Base-by-base conservation (phyloP, 257 asterid genomes). In the Henckelia pumila region DNA sequence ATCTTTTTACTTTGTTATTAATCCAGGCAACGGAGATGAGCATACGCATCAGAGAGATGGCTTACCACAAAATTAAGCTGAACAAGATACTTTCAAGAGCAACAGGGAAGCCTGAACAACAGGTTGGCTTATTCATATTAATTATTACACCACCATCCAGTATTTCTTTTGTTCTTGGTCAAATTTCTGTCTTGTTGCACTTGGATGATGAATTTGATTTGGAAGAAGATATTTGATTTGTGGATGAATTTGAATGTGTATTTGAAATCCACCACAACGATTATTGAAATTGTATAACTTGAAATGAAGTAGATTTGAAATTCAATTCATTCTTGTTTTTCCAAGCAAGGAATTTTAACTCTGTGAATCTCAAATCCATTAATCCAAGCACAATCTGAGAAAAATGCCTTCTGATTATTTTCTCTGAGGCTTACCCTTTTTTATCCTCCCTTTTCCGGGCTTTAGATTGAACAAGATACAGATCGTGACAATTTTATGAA, bases 401-500 rank as follows among this genome's bases (percentile, higher is more conserved):
- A 6, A 44, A 30, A 66, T 40, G 9, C 40, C 8, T 1, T 52
- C 63, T 33, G 19, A 20, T 21, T 49, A 28, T 52, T 55, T 26
- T 22, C 26, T 40, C 1, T 62, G 24, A 10, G 8, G 55, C 47
- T 16, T 64, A 22, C 40, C 40, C 7, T 4, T 21, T 49, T 30
- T 69, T 23, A 30, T 21, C 56, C 47, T 32, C 16, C 10, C 6
- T 16, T 13, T 19, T 21, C 20, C 9, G n/a, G 25, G 26, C 29
- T 8, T 63, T 11, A 91, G 98, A 72, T 91, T 63, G 94, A 87
- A 65, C 7, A 73, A 37, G 99, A 94, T 32, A 94, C 96, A 0
- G 96, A 87, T 20, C 91, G 91, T 40, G 95, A 89, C 66, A 83
- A 88, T 79, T 94, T 85, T 72, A 83, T 94, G 99, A 84, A 78